phyloP scores from a whole-genome alignment of 768 basidiomycete genomes.

The Pleurotus citrinopileatus region DNA sequence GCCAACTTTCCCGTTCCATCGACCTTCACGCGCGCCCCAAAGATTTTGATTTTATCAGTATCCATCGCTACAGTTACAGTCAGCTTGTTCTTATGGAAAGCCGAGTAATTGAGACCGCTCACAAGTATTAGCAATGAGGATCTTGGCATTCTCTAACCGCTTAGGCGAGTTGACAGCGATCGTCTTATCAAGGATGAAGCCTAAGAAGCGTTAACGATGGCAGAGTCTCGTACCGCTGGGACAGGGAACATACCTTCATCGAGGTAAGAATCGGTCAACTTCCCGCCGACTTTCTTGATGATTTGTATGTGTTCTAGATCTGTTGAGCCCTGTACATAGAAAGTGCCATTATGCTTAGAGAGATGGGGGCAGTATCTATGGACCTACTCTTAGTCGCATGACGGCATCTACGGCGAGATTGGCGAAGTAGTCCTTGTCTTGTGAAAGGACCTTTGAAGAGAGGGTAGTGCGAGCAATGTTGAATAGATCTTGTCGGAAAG shows the following conservation, averaged over 20 bases:
- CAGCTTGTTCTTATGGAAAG: neutral
- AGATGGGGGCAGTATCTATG: neutral
- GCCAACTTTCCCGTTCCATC: conserved; percentile 96
- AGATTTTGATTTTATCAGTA: conserved; percentile 99
- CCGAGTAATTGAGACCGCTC: conserved; percentile 25
- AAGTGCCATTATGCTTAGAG: neutral
- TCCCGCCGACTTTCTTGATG: conserved; percentile 99
- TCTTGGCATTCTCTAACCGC: conserved; percentile 91
- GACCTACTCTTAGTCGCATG: conserved; percentile 73
- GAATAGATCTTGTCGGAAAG: conserved; percentile 88
- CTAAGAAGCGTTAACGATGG: conserved; percentile 32
- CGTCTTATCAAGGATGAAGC: conserved; percentile 96
- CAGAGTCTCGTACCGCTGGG: neutral
- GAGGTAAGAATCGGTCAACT: conserved; percentile 96
- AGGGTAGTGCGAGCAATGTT: conserved; percentile 97
- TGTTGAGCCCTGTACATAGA: conserved; percentile 73
- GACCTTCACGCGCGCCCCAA: conserved; percentile 94
- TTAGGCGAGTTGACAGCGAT: conserved; percentile 96
- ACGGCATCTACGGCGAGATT: conserved; percentile 98
- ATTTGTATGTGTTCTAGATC: conserved; percentile 98
- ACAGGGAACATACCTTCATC: conserved; percentile 70
- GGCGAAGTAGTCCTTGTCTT: conserved; percentile 97
- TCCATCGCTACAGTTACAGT: conserved; percentile 79
- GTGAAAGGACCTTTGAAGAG: conserved; percentile 92
- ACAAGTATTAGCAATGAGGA: conserved; percentile 98